Evolutionary conservation across 2,329 filamentous ascomycete genomes (phyloP), one percentile per base, ranked within the genome.

Genomic region (Trichophyton mentagrophytes): DNA sequence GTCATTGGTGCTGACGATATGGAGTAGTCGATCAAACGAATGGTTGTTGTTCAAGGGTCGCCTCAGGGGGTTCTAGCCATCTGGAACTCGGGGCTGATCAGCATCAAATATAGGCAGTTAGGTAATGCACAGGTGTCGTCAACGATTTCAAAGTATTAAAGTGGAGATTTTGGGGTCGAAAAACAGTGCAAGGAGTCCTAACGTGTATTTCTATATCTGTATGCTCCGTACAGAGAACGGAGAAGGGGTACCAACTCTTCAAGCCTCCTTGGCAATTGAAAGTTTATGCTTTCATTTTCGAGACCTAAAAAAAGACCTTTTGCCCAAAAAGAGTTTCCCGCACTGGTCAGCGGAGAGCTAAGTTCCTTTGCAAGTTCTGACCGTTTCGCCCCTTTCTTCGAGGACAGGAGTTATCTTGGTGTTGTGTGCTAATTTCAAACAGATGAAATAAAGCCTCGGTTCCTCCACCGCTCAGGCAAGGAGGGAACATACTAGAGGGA

Each of bases 51-150:
- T 25, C 57, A 46, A 59, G 57, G 57, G 36, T 44, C 51, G 58
- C 40, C 25, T 60, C 46, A 49, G 40, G 46, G 58, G 58, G 46
- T 59, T 60, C 58, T 60, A 60, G 58, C 58, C 58, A 60, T 51
- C 46, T 40, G 47, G 49, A 46, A 30, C 46, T 40, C 30, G 58
- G 46, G 57, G 57, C 49, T 53, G 49, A 53, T 53, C 49, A 53
- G 25, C 49, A 17, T 53, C 49, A 53, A 30, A 53, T 53, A 53
- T 53, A 47, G 49, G 49, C 49, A 53, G 22, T 53, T 53, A 53
- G 49, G 49, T 53, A 53, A 53, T 53, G 49, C 49, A 11, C 49
- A 11, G 44, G 22, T 30, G 49, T 53, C 5, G 49, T 53, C 49
- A 53, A 53, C 49, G 8, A 25, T 25, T 44, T 47, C 44, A 22